Conservation (phyloP, 257 asterid species). For the Nyctanthes arbortristis region DNA sequence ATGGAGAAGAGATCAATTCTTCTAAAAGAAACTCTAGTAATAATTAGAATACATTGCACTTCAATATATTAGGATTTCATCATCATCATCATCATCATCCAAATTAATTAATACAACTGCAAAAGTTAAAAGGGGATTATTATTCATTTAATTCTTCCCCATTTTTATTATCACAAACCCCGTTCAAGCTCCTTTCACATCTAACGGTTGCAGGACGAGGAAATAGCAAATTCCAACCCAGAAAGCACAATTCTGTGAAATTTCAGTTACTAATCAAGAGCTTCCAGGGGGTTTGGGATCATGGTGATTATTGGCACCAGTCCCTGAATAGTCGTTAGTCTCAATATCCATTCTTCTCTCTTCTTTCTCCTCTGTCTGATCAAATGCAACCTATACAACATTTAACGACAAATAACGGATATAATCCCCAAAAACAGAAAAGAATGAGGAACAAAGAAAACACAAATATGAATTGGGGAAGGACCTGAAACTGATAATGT, state of each 20-base stretch:
- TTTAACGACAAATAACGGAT: too few relatives aligned
- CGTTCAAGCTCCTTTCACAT: too few relatives aligned
- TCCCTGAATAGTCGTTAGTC: background rate
- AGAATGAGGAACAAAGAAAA: background rate
- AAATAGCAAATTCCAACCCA: too few relatives aligned
- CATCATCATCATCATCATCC: too few relatives aligned
- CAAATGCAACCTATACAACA: background rate
- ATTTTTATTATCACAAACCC: background rate
- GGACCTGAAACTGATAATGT: background rate
- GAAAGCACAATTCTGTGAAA: too few relatives aligned
- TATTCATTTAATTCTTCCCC: background rate
- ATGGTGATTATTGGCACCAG: conserved; percentile 8
- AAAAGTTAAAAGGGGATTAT: background rate
- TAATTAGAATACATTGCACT: too few relatives aligned
- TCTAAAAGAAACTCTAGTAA: background rate
- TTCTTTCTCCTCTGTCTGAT: background rate
- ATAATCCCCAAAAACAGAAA: background rate
- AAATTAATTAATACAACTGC: background rate
- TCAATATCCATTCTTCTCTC: background rate
- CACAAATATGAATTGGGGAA: background rate
- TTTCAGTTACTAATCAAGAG: too few relatives aligned
- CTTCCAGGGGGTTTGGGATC: conserved; percentile 1
- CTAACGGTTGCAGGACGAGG: too few relatives aligned
- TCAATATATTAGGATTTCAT: background rate
- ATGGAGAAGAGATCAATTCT: too few relatives aligned